phyloP scores from a whole-genome alignment of 805 yeast genomes.

The Teunomyces tritomae region DNA sequence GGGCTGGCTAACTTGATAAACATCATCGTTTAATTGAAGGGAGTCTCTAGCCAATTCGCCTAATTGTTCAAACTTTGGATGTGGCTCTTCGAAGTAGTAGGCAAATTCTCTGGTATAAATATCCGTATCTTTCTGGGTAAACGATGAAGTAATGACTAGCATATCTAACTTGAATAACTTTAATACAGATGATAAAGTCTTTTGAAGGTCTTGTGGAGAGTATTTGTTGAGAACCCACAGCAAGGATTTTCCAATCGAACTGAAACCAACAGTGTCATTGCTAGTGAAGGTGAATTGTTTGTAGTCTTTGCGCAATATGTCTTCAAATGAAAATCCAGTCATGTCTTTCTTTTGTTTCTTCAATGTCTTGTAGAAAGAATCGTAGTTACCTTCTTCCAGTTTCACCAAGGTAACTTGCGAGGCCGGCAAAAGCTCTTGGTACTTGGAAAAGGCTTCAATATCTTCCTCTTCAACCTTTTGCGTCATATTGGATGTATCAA shows the following conservation, averaged over 20 bases:
- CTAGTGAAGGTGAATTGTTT: constrained; percentile 56
- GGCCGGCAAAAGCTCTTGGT: constrained; percentile 24
- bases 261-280: constrained; percentile 59
- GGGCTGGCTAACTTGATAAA: constrained; percentile 20
- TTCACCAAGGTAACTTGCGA: background rate
- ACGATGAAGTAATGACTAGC: constrained; percentile 38
- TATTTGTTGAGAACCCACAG: constrained; percentile 45
- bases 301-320: constrained; percentile 79
- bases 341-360: constrained; percentile 60
- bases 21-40: constrained; percentile 24
- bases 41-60: constrained; percentile 15
- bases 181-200: constrained; percentile 19
- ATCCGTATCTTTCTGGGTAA: constrained; percentile 29
- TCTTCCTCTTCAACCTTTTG: constrained; percentile 66
- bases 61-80: constrained; percentile 16
- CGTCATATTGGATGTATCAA: constrained; percentile 72
- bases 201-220: constrained; percentile 19
- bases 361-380: constrained; percentile 18
- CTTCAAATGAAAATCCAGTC: constrained; percentile 54
- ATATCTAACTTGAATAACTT: constrained; percentile 19
- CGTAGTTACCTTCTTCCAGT: background rate
- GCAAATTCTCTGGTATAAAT: constrained; percentile 35
- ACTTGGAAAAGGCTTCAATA: constrained; percentile 37
- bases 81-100: constrained; percentile 19
- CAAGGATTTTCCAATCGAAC: constrained; percentile 67